phyloP scores from a whole-genome alignment of 2,329 filamentous ascomycete species.

The Neonectria neomacrospora region DNA sequence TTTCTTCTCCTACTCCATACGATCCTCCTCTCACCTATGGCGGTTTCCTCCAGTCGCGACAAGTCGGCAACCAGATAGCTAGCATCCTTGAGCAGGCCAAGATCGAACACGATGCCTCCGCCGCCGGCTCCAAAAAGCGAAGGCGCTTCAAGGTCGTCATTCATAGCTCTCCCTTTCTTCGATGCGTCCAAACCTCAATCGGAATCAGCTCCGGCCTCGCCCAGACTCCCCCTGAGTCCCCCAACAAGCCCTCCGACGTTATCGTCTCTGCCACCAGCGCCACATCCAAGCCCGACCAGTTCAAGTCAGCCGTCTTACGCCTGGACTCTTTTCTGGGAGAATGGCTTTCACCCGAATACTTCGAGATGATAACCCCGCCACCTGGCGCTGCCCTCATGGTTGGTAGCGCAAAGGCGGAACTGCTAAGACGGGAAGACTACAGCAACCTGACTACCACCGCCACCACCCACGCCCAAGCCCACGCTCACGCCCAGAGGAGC shows the following conservation, averaged over 20 bases:
- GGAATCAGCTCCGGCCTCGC: slow-evolving; percentile 88
- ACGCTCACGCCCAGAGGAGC: slow-evolving; percentile 35
- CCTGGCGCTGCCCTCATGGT: slow-evolving; percentile 89
- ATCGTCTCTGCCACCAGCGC: slow-evolving; percentile 49
- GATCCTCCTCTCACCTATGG: slow-evolving; percentile 95
- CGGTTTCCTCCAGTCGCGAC: slow-evolving; percentile 88
- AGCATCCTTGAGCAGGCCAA: slow-evolving; percentile 70
- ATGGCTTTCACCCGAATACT: slow-evolving; percentile 95
- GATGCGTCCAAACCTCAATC: slow-evolving; percentile 92
- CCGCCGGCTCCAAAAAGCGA: slow-evolving; percentile 52
- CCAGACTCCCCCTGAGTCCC: slow-evolving; percentile 56
- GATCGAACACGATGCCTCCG: slow-evolving; percentile 53
- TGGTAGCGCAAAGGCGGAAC: slow-evolving; percentile 85
- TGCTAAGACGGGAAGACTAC: slow-evolving; percentile 81
- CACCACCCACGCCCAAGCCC: slow-evolving; percentile 9
- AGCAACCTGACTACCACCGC: slow-evolving; percentile 54
- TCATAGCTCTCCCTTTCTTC: slow-evolving; percentile 92
- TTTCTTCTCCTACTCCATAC: slow-evolving; percentile 92
- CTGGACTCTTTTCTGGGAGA: slow-evolving; percentile 95
- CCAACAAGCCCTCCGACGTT: slow-evolving; percentile 48
- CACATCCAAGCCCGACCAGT: slow-evolving; percentile 41
- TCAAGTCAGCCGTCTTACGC: slow-evolving; percentile 74
- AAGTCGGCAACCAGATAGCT: slow-evolving; percentile 85
- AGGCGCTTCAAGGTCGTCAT: slow-evolving; percentile 82
- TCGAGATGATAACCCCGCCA: slow-evolving; percentile 89